phyloP scores from a whole-genome alignment of 371 early-diverging fungal species.

The Apophysomyces elegans region DNA sequence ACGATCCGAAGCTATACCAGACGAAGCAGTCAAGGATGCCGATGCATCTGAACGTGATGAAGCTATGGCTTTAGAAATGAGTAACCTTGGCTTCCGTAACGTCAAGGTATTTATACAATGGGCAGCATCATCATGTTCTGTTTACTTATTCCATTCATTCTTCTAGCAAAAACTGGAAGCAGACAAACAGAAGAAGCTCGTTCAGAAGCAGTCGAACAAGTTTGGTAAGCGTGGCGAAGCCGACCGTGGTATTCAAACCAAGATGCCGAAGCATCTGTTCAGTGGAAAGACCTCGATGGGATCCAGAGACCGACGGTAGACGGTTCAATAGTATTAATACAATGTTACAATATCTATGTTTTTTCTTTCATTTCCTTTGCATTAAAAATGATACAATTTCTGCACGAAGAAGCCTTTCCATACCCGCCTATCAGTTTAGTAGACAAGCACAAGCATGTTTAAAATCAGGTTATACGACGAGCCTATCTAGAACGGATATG shows the following conservation, averaged over 20 bases:
- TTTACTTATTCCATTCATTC: background rate
- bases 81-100: constrained; percentile 78
- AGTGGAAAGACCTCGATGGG: constrained; percentile 89
- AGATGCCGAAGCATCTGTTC: constrained; percentile 98
- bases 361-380: constrained; percentile 3
- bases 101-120: constrained; percentile 45
- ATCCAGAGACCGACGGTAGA: constrained; percentile 84
- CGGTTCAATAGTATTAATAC: background rate
- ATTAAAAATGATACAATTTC: constrained; percentile 2
- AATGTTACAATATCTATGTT: constrained; percentile 1
- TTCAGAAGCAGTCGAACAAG: constrained; percentile 74
- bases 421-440: background rate
- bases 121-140: background rate
- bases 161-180: constrained; percentile 63
- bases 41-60: constrained; percentile 58
- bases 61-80: constrained; percentile 61
- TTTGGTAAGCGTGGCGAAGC: constrained; percentile 92
- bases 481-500: no score
- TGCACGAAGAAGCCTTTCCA: background rate
- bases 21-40: constrained; percentile 63
- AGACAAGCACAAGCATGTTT: no score
- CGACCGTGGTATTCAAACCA: constrained; percentile 86
- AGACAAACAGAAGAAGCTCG: constrained; percentile 75
- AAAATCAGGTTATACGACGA: no score
- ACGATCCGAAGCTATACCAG: constrained; percentile 40